A percentile compares a stretch with the other conserved stretches of the same genome.
phyloP scores from a whole-genome alignment of 164 flowering plant species.

The Hamamelis virginiana region DNA sequence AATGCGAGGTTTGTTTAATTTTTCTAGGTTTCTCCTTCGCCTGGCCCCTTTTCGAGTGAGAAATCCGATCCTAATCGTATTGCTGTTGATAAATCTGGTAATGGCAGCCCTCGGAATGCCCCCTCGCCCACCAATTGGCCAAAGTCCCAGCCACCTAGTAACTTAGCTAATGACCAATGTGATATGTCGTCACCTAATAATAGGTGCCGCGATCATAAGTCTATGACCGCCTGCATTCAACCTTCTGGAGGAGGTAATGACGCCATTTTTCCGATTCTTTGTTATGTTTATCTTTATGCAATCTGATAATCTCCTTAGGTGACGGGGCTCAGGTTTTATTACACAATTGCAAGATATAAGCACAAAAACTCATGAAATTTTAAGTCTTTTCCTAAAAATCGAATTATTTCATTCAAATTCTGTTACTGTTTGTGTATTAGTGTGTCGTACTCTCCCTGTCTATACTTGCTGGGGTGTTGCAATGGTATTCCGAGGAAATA shows the following conservation, averaged over 20 bases:
- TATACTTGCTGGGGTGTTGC: no score
- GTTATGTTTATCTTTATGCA: not conserved
- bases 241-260: constrained; percentile 11
- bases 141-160: not conserved
- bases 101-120: no score
- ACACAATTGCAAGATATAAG: no score
- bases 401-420: no score
- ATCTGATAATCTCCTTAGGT: constrained; percentile 1
- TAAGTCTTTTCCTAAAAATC: no score
- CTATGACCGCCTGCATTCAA: constrained; percentile 10
- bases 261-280: not conserved
- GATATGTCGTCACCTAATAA: no score
- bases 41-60: constrained; percentile 13
- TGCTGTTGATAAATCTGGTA: not conserved
- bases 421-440: no score
- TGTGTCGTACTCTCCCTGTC: no score
- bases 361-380: no score
- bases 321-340: not conserved
- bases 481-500: no score
- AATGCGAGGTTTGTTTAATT: not conserved
- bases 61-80: not conserved
- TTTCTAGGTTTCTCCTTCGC: constrained; percentile 12
- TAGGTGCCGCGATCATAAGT: no score
- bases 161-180: constrained; percentile 8
- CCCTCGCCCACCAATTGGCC: not conserved